These are phyloP conservation scores for Komagataella pastoris DNA, from an alignment of 805 yeast species.

Conservation along the genomic window DNA sequence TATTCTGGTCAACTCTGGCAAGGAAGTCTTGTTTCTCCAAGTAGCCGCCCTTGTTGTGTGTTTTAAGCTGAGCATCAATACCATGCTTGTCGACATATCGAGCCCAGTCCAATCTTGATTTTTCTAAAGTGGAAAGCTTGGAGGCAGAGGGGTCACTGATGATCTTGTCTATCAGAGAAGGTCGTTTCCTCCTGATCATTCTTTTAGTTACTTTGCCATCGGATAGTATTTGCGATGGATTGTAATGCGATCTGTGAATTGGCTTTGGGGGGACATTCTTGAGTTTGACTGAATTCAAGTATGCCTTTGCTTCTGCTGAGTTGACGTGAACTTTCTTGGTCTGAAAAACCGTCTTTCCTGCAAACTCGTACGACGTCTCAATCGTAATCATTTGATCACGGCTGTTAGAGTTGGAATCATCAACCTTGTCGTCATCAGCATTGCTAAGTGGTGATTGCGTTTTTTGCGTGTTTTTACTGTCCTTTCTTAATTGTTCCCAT, in stretches of 20 bases:
- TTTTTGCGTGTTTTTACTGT: background rate
- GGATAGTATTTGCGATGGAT: background rate
- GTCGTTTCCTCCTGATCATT: conserved; percentile 46
- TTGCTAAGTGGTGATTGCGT: background rate
- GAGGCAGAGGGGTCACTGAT: conserved; percentile 55
- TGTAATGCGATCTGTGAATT: background rate
- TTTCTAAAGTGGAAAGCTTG: conserved; percentile 83
- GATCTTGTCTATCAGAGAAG: conserved; percentile 66
- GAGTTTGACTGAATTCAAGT: conserved; percentile 40
- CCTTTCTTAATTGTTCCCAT: conserved; percentile 35
- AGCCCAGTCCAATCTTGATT: conserved; percentile 91
- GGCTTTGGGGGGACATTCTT: conserved; percentile 6
- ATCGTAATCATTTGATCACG: conserved; percentile 50
- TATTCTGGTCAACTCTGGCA: conserved; percentile 51
- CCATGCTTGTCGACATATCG: conserved; percentile 81
- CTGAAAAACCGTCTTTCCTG: conserved; percentile 72
- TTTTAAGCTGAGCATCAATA: conserved; percentile 67
- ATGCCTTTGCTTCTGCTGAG: conserved; percentile 84
- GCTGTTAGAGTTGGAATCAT: background rate
- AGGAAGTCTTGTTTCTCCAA: conserved; percentile 86
- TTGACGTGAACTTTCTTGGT: conserved; percentile 62
- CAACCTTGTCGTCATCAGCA: background rate
- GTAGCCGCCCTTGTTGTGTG: conserved; percentile 81
- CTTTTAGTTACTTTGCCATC: background rate
- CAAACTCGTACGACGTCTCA: conserved; percentile 72